Percentiles rank a stretch among this genome's conserved stretches.
These are phyloP conservation scores for Boletellus ananas DNA, from an alignment of 768 basidiomycete species.

Conservation along the genomic window DNA sequence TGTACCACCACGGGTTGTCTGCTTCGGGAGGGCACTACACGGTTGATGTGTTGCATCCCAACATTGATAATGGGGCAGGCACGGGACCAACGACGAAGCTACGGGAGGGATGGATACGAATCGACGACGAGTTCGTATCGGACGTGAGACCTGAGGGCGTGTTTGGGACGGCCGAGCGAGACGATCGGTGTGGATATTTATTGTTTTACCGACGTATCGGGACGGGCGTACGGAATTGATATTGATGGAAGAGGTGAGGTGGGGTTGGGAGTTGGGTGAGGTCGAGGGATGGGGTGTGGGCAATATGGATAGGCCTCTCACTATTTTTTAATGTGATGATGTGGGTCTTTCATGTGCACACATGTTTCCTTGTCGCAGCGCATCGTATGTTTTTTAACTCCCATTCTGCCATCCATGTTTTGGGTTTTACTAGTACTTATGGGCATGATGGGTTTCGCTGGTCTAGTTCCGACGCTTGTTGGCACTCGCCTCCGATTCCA, in stretches of 20 bases:
- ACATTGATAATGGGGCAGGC: constrained; percentile 42
- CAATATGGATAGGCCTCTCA: no score
- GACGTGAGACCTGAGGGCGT: constrained; percentile 71
- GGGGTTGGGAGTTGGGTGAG: neutral
- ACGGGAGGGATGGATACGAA: constrained; percentile 81
- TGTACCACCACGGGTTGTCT: constrained; percentile 91
- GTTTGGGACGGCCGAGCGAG: constrained; percentile 54
- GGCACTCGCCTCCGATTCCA: no score
- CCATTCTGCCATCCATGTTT: no score
- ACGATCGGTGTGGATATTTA: constrained; percentile 80
- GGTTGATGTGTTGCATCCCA: constrained; percentile 79
- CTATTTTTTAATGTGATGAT: neutral
- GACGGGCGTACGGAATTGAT: constrained; percentile 14
- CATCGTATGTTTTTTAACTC: no score
- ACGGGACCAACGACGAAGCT: constrained; percentile 22
- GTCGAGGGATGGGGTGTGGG: no score
- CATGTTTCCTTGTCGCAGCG: no score
- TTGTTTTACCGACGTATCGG: constrained; percentile 75
- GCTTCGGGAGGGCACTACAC: constrained; percentile 96
- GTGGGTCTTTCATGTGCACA: neutral
- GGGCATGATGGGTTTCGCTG: no score
- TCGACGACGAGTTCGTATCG: constrained; percentile 85
- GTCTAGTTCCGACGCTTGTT: no score
- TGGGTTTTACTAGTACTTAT: no score
- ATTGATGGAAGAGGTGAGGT: neutral